Base-by-base conservation (phyloP, 768 basidiomycete genomes). In the Boletus subcaerulescens region DNA sequence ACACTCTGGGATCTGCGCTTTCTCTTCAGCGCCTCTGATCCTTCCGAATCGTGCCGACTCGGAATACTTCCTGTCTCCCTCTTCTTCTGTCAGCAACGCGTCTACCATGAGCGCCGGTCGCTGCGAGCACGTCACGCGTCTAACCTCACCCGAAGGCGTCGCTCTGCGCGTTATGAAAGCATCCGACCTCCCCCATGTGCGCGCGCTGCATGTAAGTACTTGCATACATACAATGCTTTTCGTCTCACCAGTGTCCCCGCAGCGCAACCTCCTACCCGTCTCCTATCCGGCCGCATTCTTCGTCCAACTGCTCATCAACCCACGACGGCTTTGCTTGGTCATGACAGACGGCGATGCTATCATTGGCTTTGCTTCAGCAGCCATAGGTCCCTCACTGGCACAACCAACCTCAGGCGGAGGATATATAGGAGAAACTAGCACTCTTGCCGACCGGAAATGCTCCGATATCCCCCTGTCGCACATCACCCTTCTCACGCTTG, bases 271-370 rank as follows among this genome's bases (percentile, higher is more conserved):
- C 35, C 57, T 70, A 10, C 65, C 69, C 12, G 52, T 62, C 45
- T 54, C 64, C 46, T 70, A 70, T 48, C 69, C 69, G 11, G 17
- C 52, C 2, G 51, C 71, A n/a, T 70, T 70, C 50, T 70, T 72
- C 45, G 39, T 72, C 22, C 69, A 70, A 35, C 66, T 70, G 18
- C 61, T 72, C 10, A 48, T 72, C 8, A 64, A 71, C 11, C 57
- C 69, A 1, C 55, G 55, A 40, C 71, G 60, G 15, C 66, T 72
- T 24, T 72, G 69, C 52, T 22, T 72, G 1, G 53, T 70, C 7
- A 71, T 71, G 4, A 55, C 42, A n/a, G 65, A 65, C n/a, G 43
- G 41, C 33, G 55, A 42, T 3, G 31, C 50, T 3, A 47, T 72
- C 31, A 11, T 70, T 4, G 69, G 69, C 15, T 70, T 70, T 40